phyloP scores from a whole-genome alignment of 163 green algal genomes.

The Volvox carteri region DNA sequence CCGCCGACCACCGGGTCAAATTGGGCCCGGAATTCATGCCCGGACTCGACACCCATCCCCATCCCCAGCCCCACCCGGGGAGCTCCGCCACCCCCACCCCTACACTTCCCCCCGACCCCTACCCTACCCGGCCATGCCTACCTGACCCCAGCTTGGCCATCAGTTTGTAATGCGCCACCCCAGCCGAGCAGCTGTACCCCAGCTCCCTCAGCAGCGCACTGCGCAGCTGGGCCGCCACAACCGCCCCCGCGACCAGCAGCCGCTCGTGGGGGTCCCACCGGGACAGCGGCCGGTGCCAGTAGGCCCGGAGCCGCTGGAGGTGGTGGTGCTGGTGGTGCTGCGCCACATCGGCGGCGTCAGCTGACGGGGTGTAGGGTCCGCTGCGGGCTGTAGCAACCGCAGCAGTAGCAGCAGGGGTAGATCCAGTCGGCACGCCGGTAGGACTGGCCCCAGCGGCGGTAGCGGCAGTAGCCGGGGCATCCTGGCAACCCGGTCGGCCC shows the following conservation, averaged over 20 bases:
- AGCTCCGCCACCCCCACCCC: no score
- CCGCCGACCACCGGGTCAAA: no score
- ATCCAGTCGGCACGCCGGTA: no score
- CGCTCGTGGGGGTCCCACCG: constrained; percentile 72
- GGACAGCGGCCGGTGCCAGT: constrained; percentile 65
- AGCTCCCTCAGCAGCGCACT: constrained; percentile 72
- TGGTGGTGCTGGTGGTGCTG: not conserved
- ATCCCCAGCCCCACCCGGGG: not conserved
- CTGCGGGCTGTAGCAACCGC: no score
- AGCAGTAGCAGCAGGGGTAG: no score
- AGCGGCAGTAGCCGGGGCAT: not conserved
- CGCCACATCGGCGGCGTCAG: no score
- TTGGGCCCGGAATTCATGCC: no score
- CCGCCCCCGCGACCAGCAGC: constrained; percentile 77
- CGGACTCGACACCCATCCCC: not conserved
- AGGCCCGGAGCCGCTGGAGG: constrained; percentile 51
- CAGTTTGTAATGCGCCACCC: constrained; percentile 85
- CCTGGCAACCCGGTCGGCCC: not conserved
- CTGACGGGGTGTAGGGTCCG: no score
- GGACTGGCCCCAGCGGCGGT: not conserved
- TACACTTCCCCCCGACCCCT: not conserved
- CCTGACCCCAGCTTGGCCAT: constrained; percentile 85
- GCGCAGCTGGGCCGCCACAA: constrained; percentile 74
- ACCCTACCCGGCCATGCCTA: constrained; percentile 2
- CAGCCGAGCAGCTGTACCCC: constrained; percentile 81